Evolutionary conservation across 2,329 filamentous ascomycete genomes (phyloP).

Genomic region (Daldinia sp.): DNA sequence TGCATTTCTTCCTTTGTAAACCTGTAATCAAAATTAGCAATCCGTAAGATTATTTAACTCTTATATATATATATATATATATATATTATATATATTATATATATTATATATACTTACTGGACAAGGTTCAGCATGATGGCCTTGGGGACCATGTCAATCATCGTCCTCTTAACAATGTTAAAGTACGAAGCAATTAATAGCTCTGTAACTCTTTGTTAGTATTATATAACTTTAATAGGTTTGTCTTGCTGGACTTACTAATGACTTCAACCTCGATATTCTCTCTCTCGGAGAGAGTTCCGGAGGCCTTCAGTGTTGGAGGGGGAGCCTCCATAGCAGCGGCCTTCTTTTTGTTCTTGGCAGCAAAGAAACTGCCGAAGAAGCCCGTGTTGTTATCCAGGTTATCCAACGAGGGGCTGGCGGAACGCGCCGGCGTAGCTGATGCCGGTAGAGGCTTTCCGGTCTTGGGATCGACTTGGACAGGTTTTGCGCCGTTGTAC

Average conservation of each 20-base stretch:
- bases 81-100: no score
- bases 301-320: constrained; percentile 91
- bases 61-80: constrained; percentile 52
- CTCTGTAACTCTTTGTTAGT: constrained; percentile 65
- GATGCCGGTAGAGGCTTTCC: constrained; percentile 86
- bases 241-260: constrained; percentile 70
- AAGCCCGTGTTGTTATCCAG: constrained; percentile 77
- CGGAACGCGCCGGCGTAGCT: constrained; percentile 76
- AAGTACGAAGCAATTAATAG: constrained; percentile 96
- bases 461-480: constrained; percentile 97
- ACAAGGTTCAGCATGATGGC: constrained; percentile 98
- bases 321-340: constrained; percentile 99
- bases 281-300: constrained; percentile 93
- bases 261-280: constrained; percentile 98
- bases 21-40: constrained; percentile 59
- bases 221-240: background rate
- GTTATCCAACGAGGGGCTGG: constrained; percentile 76
- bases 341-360: constrained; percentile 99
- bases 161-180: constrained; percentile 96
- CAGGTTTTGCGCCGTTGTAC: constrained; percentile 82
- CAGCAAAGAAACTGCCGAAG: constrained; percentile 98
- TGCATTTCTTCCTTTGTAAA: constrained; percentile 99
- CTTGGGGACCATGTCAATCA: constrained; percentile 99
- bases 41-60: background rate
- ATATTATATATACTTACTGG: constrained; percentile 75